Evolutionary conservation across 2,329 filamentous ascomycete species (phyloP), one percentile per base, ranked within the genome.

Genomic region (Ophiostoma himal-ulmi): DNA sequence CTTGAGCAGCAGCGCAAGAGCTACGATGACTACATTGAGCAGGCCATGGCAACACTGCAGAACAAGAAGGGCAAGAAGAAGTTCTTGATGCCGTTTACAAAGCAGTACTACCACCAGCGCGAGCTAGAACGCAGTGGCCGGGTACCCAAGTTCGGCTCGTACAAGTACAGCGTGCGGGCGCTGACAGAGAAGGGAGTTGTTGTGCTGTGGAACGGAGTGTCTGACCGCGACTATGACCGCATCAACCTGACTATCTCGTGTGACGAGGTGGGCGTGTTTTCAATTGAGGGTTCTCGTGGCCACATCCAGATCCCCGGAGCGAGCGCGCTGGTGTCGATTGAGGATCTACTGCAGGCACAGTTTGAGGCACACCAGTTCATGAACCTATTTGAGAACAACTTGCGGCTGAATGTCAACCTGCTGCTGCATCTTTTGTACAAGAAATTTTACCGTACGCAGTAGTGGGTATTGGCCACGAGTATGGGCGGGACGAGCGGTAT

Each of bases 1-100:
- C 86, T 99, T 11, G 95, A 99, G 78, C 91, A 93, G 75, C 95
- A 99, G 81, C 88, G 96, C 72, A 97, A 97, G 84, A 95, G 90
- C 74, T 99, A 99, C 82, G 97, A 99, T 78, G 93, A 99, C 81
- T 99, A 99, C 81, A 97, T 99, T 77, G 96, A 99, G 82, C 94
- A 97, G 79, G 94, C 95, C 67, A 97, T 99, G 92, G 86, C 94
- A 72, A 99, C 96, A 5, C 84, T 99, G 71, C 95, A 98, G 80
- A 97, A 92, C 81, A 96, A 97, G 80, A 97, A 97, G 81, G 94
- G 91, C 73, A 96, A 96, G 82, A 96, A 96, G 80, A 88, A 91
- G 69, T 97, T 97, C 84, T 85, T 97, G 70, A 86, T 99, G 79
- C 95, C 95, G 17, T 99, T 99, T 79, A 97, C 94, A 34, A 96